These are phyloP conservation scores for Aspergillus amoenus DNA, from an alignment of 2,329 filamentous ascomycete genomes.

Conservation along the genomic window DNA sequence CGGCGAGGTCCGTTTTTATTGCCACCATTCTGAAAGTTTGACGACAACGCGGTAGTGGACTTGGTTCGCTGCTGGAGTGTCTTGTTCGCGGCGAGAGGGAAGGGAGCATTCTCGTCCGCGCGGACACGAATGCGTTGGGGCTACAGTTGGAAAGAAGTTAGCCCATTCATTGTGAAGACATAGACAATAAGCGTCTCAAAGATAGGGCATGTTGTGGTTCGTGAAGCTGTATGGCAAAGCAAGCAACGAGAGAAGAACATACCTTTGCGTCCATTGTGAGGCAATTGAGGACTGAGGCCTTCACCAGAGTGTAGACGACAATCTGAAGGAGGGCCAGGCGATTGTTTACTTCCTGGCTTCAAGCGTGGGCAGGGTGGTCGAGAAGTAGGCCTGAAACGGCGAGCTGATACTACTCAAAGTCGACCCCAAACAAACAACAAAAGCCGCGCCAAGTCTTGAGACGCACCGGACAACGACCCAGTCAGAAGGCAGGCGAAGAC, in stretches of 20 bases:
- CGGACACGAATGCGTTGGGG: constrained; percentile 67
- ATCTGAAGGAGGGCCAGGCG: constrained; percentile 7
- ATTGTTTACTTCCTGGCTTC: constrained; percentile 23
- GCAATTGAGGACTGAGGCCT: constrained; percentile 4
- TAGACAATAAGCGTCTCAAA: background rate
- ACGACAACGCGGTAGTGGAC: constrained; percentile 66
- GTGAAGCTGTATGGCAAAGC: background rate
- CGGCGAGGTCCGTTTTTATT: constrained; percentile 70
- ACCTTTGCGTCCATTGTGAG: constrained; percentile 50
- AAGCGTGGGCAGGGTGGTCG: constrained; percentile 15
- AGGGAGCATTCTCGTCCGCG: constrained; percentile 68
- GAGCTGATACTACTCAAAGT: constrained; percentile 23
- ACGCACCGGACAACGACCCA: constrained; percentile 6
- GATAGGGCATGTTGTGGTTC: background rate
- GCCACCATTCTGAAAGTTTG: constrained; percentile 52
- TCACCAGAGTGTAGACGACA: constrained; percentile 13
- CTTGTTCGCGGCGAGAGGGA: constrained; percentile 52
- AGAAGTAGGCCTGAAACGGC: background rate
- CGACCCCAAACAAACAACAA: constrained; percentile 26
- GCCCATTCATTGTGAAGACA: constrained; percentile 11
- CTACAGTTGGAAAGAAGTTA: constrained; percentile 44
- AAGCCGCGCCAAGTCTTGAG: constrained; percentile 18
- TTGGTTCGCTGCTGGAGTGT: constrained; percentile 78
- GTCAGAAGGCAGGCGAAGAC: constrained; percentile 4
- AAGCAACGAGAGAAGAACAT: constrained; percentile 25